phyloP scores from a whole-genome alignment of 768 basidiomycete genomes.

The Mycena haematopus region DNA sequence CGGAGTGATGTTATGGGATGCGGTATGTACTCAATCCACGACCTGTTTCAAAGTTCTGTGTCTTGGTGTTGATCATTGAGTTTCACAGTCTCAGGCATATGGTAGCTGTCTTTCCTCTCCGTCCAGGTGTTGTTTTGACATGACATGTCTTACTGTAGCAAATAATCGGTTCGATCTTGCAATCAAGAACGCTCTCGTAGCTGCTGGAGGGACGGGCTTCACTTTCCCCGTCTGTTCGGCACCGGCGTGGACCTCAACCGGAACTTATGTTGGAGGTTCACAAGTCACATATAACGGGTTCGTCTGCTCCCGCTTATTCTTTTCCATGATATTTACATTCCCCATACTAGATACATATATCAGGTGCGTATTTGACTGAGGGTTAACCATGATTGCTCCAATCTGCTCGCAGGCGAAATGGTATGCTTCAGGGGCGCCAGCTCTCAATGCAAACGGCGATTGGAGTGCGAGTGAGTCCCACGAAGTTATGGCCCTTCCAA shows the following conservation, averaged over 20 bases:
- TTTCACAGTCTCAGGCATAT: constrained; percentile 24
- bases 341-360: constrained; percentile 68
- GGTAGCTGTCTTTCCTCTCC: constrained; percentile 1
- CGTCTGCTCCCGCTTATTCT: constrained; percentile 21
- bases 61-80: constrained; percentile 4
- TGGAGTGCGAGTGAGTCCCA: constrained; percentile 65
- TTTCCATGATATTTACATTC: constrained; percentile 10
- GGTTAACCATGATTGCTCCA: not conserved
- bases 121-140: not conserved
- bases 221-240: constrained; percentile 67
- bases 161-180: constrained; percentile 66
- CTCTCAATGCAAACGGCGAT: constrained; percentile 56
- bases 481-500: not conserved
- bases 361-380: constrained; percentile 45
- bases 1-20: constrained; percentile 66
- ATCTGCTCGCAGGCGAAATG: constrained; percentile 59
- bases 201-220: constrained; percentile 74
- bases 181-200: constrained; percentile 63
- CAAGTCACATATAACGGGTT: constrained; percentile 64
- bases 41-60: not conserved
- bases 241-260: constrained; percentile 56
- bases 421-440: constrained; percentile 56
- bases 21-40: constrained; percentile 47
- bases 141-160: constrained; percentile 39
- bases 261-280: constrained; percentile 55